Evolutionary conservation across 1,284 basidiomycete genomes (phyloP).

Genomic region (Exobasidium rhododendri): DNA sequence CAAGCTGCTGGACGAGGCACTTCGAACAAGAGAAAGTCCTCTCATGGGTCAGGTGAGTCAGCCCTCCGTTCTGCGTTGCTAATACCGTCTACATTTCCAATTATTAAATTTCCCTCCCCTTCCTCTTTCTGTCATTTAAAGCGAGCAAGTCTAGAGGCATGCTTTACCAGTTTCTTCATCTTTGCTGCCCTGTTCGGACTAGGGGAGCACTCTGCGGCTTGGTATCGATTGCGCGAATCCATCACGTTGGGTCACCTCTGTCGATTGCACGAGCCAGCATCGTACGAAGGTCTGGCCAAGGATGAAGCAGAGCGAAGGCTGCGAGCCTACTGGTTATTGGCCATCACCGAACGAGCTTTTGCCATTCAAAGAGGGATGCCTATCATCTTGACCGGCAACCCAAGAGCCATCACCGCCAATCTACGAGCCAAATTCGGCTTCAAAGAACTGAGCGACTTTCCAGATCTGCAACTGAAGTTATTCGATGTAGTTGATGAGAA

Average conservation of each 20-base stretch:
- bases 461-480: slow-evolving; percentile 18
- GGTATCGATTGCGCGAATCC: slow-evolving; percentile 41
- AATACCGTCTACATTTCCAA: slow-evolving; percentile 26
- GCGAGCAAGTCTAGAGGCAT: slow-evolving; percentile 30
- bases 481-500: slow-evolving; percentile 33
- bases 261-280: slow-evolving; percentile 40
- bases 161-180: slow-evolving; percentile 41
- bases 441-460: slow-evolving; percentile 37
- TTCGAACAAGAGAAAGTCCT: slow-evolving; percentile 32
- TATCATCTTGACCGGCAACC: slow-evolving; percentile 40
- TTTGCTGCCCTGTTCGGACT: slow-evolving; percentile 43
- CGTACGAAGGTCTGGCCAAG: slow-evolving; percentile 40
- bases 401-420: slow-evolving; percentile 28
- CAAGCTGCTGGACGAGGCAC: slow-evolving; percentile 27
- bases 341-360: slow-evolving; percentile 48
- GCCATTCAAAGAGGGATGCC: slow-evolving; percentile 38
- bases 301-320: slow-evolving; percentile 46
- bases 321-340: slow-evolving; percentile 45
- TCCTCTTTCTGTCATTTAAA: too few species aligned
- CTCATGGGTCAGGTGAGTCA: slow-evolving; percentile 39
- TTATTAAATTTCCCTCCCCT: too few species aligned
- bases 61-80: slow-evolving; percentile 3
- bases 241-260: slow-evolving; percentile 45
- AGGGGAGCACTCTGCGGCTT: slow-evolving; percentile 39
- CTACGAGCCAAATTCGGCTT: slow-evolving; percentile 32